These are phyloP conservation scores for Prunus campanulata DNA, from an alignment of 306 rosid genomes.

Conservation along the genomic window DNA sequence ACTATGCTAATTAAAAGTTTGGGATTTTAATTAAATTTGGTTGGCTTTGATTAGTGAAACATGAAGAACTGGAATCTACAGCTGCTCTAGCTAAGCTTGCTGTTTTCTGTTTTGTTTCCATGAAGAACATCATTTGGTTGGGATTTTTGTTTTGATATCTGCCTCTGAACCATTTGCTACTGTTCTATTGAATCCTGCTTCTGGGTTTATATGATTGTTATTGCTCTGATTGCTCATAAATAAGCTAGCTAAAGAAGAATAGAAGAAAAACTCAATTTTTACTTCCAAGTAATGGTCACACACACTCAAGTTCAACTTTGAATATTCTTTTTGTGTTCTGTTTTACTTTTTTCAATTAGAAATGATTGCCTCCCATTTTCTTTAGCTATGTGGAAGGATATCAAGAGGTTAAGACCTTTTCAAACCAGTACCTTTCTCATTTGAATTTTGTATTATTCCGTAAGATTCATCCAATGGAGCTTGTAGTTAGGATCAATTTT, in stretches of 20 bases:
- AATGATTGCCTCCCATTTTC: background rate
- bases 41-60: conserved; percentile 18
- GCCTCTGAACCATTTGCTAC: background rate
- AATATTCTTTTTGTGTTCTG: background rate
- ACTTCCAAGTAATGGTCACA: background rate
- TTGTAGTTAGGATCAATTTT: background rate
- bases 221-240: background rate
- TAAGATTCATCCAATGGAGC: conserved; percentile 8
- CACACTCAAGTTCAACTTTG: background rate
- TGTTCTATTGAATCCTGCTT: background rate
- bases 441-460: background rate
- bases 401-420: background rate
- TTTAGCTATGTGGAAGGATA: background rate
- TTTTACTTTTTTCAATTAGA: background rate
- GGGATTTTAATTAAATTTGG: background rate
- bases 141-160: background rate
- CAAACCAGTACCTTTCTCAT: background rate
- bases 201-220: conserved; percentile 2
- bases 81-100: background rate
- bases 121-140: conserved; percentile 12
- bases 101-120: background rate
- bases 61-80: background rate
- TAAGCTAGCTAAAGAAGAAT: too few relatives aligned
- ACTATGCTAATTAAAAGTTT: background rate
- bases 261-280: background rate